These are phyloP conservation scores for Hanseniaspora uvarum DNA, from an alignment of 1,139 yeast genomes.

Conservation along the genomic window DNA sequence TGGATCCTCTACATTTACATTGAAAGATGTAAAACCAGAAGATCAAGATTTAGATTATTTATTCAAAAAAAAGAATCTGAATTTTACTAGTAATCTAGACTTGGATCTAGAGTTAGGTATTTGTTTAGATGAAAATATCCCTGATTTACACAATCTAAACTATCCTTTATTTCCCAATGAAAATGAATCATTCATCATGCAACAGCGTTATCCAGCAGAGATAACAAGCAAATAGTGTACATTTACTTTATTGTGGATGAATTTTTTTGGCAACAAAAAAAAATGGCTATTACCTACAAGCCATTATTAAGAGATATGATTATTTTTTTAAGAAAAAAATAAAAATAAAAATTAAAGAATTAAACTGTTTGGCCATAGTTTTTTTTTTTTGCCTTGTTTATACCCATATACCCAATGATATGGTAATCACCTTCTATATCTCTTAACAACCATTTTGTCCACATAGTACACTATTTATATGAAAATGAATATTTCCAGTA, in stretches of 20 bases:
- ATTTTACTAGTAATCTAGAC: neutral
- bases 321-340: no score
- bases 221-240: constrained; percentile 9
- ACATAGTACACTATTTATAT: neutral
- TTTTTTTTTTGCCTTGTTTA: neutral
- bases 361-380: constrained; percentile 9
- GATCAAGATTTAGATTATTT: neutral
- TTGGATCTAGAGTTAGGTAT: constrained; percentile 10
- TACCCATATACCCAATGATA: neutral
- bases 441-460: neutral
- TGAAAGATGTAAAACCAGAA: neutral
- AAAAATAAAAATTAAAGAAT: neutral
- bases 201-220: constrained; percentile 19
- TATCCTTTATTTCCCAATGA: neutral
- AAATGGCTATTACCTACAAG: neutral
- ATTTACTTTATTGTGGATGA: neutral
- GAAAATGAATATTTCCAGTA: neutral
- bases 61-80: neutral
- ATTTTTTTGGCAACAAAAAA: neutral
- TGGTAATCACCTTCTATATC: neutral
- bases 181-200: constrained; percentile 15
- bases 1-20: neutral
- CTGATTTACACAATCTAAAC: neutral
- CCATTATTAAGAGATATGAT: neutral
- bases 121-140: neutral